Evolutionary conservation across 2,329 filamentous ascomycete species (phyloP), one percentile per base, ranked within the genome.

Genomic region (Cercospora sp.): DNA sequence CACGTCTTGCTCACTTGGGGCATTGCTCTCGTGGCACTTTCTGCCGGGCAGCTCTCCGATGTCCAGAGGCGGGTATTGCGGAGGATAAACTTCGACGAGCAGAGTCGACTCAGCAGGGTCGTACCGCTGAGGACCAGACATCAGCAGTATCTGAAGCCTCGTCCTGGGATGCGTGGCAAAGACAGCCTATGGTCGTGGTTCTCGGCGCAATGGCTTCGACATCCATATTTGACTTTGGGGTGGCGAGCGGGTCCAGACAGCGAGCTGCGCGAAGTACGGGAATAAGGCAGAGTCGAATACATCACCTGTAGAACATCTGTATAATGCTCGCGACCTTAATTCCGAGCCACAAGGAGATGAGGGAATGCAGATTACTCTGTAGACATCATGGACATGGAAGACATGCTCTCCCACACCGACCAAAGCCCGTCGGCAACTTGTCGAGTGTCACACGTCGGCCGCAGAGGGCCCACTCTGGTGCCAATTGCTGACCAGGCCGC

Each of bases 131-230:
- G 9, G n/a, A n/a, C 9, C 30, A 8, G 7, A 1, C 30, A 31
- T 9, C 30, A 31, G 30, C 30, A n/a, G 7, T 31, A 9, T 31
- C 7, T 31, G 31, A 13, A 10, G 5, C 28, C 48, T 55, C 48
- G 48, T n/a, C 23, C 13, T 12, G 10, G n/a, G 18, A 20, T 55
- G 48, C 26, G 60, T 63, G 60, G 60, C 60, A 33, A 53, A 51
- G 39, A 42, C 42, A 12, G 13, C 45, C 16, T 16, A 16, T 16
- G 30, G 18, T 18, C 42, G 20, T 62, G 60, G 26, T 51, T 62
- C 42, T 62, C 60, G 60, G 26, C 39, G 36, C 12, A 31, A 53
- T 53, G 60, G 60, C 60, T 42, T 53, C 60, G 39, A 63, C 60
- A n/a, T 8, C 16, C 16, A 42, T n/a, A n/a, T 53, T 53, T 53